Base-by-base conservation (phyloP, 257 asterid genomes). In the Salvia hispanica region DNA sequence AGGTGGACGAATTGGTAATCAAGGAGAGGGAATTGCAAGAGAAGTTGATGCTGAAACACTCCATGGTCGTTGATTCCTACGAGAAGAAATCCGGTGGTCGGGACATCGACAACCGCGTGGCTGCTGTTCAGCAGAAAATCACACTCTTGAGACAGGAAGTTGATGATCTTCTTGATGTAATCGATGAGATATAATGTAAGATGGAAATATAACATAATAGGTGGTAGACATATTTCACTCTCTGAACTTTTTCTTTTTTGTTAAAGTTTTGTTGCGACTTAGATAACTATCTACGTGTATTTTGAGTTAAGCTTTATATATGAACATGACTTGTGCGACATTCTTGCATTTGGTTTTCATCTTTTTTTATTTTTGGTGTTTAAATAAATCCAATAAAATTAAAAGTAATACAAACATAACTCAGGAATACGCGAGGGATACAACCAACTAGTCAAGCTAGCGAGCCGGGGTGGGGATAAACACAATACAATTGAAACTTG, bases 11-110 rank as follows among this genome's bases (percentile, higher is more conserved):
- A 72, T 61, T 94, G 69, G 86, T 87, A 5, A 56, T 74, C 51
- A 91, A 91, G 90, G 99, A 94, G 86, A 88, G 70, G 73, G 99
- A 94, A 75, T 70, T 94, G 73, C 90, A 84, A 75, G 99, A 94
- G 60, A 94, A 94, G 88, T 83, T 91, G 62, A 79, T 85, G 92
- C 31, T 78, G 87, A 94, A 91, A 64, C 95, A 94, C 89, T 72
- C 96, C 9, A 84, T 75, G 4, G 90, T 91, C 9, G 86, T 83
- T 0, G 99, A 94, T 61, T 81, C 92, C 9, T 91, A 83, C 6
- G 97, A 94, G 86, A 94, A 89, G 81, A 94, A 85, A 77, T 81
- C 83, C 3, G 83, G 95, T 10, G 94, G 86, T 4, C 84, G 87
- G 14, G 99, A 94, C 7, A 76, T 83, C 5, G 97, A 94, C 80